phyloP scores from a whole-genome alignment of 2,329 filamentous ascomycete genomes.

The Myriosclerotinia duriaeana region DNA sequence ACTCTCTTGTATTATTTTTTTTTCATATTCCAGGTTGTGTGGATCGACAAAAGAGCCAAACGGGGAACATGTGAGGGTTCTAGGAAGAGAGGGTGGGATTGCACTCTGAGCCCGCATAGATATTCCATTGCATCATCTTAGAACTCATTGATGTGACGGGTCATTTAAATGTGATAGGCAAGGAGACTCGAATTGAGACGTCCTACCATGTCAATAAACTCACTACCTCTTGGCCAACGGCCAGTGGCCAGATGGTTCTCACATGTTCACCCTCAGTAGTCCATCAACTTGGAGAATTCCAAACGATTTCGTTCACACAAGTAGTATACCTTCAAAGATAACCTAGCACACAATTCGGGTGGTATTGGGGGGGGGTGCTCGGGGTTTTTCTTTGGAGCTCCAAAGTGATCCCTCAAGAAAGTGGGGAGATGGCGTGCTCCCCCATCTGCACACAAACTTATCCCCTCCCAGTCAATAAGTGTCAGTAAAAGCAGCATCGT shows the following conservation, averaged over 20 bases:
- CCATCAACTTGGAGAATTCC: not conserved
- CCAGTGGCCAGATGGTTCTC: not conserved
- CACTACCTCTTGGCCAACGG: not conserved
- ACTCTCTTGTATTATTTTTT: not conserved
- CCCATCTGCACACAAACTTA: not conserved
- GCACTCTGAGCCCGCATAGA: not conserved
- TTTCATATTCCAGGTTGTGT: not conserved
- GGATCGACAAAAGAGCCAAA: not conserved
- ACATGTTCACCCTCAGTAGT: not conserved
- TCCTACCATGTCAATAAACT: not conserved
- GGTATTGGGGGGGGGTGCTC: not conserved
- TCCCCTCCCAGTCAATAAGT: not conserved
- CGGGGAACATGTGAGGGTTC: not conserved
- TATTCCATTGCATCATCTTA: not conserved
- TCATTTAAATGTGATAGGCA: not conserved
- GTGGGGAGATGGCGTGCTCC: not conserved
- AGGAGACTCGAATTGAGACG: not conserved
- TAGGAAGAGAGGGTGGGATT: not conserved
- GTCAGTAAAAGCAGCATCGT: not conserved
- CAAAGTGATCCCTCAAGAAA: not conserved
- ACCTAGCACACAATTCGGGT: not conserved
- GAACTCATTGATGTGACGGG: not conserved
- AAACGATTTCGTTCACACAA: not conserved
- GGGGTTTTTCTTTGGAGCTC: not conserved
- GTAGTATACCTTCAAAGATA: not conserved